Base-by-base conservation (phyloP, 345 rosid species). In the Cardamine resedifolia region DNA sequence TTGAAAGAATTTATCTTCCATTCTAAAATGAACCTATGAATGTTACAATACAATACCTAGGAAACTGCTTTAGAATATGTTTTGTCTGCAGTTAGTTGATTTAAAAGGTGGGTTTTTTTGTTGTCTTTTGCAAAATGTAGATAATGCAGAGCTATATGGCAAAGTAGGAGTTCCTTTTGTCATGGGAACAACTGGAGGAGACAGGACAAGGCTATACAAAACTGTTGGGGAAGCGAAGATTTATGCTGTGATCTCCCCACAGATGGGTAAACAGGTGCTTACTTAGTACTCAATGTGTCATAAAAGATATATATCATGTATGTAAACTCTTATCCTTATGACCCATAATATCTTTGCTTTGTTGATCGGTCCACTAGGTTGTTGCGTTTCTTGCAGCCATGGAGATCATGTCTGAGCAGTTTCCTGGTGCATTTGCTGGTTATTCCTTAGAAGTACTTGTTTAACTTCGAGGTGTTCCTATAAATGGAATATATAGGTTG, bases 141-240 rank as follows among this genome's bases (percentile, higher is more conserved):
- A 76, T 80, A 93, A 89, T 27, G 97, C 90, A 0, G 90, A 86
- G 67, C 77, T 90, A 6, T 93, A 93, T 81, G 72, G 81, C 64
- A 93, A 87, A 81, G 89, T 87, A 65, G 98, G 98, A 56, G 97
- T 90, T 66, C 98, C 98, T 2, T 93, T 93, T 68, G 97, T 93
- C 3, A 83, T 90, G 88, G 98, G 98, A 76, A 93, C 98, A 53
- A 93, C 97, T 9, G 97, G 97, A 52, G 98, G 98, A 75, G 96
- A 93, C 53, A 79, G 96, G 73, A 79, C 80, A 59, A 75, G 0
- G 11, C 75, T 93, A 39, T 85, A 84, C 60, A 83, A 84, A 81
- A 86, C 89, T 41, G 96, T 93, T 8, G 82, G 86, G 61, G 84
- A 84, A 39, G 75, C 97, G 5, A 86, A 83, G 56, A 72, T 82